Evolutionary conservation across 495 filamentous ascomycete species (phyloP), one percentile per base, ranked within the genome.

Genomic region (Daldinia vernicosa): DNA sequence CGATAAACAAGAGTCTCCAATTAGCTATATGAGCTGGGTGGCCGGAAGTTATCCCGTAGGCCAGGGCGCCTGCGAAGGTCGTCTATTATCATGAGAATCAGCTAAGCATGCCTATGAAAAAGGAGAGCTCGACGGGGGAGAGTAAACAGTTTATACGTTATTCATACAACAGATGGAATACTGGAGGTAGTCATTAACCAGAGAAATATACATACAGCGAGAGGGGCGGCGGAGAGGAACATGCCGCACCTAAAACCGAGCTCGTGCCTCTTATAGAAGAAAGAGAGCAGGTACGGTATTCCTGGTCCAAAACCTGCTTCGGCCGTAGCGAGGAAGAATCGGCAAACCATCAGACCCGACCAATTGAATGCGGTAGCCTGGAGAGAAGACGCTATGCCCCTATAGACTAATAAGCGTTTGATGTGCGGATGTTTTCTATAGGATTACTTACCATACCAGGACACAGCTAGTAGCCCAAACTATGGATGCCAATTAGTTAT

Each of bases 251-350:
- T 86, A 26, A 96, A 78, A 17, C 93, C 93, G 1, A 96, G 77
- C 74, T 95, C 93, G 51, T 89, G 85, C 6, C 93, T 84, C 28
- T 89, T 86, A 72, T 96, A 97, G 82, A 97, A 97, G 80, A 94
- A 95, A 0, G 88, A 91, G 0, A 97, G 83, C 0, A 94, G 80
- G 63, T 89, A 94, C 0, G 91, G 91, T 4, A 93, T 82, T 2
- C 88, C 89, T 8, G 91, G 91, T 5, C 88, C 91, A 69, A 88
- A 95, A 0, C 84, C 90, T 9, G 87, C 87, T 76, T 94, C 92
- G 43, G 87, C 84, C 11, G 84, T 80, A 22, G 90, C 92, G 15
- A 94, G 82, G 24, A 93, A 81, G 60, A 89, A 91, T 2, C 92
- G 86, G 32, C 87, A 82, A 11, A 84, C 84, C 84, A 95, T 90